These are phyloP conservation scores for Macaranga tanarius DNA, from an alignment of 441 rosid species.

Conservation along the genomic window DNA sequence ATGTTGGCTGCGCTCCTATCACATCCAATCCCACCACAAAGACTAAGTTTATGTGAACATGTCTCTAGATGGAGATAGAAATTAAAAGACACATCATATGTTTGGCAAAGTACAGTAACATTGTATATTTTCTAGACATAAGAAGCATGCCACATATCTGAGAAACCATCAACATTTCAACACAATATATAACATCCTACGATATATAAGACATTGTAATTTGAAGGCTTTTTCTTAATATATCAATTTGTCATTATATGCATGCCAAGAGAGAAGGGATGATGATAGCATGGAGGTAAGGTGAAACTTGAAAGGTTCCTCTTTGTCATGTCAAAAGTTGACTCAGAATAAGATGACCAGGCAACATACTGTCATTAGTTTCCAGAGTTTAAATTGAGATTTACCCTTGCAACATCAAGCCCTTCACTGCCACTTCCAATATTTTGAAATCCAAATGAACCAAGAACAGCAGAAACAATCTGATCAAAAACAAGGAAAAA, in stretches of 20 bases:
- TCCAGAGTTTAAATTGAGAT: conserved; percentile 24
- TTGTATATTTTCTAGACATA: too few species aligned
- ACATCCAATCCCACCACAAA: conserved; percentile 20
- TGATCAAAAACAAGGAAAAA: conserved; percentile 26
- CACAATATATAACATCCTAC: background rate
- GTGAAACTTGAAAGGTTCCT: too few species aligned
- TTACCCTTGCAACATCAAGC: conserved; percentile 45
- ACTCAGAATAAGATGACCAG: conserved; percentile 10
- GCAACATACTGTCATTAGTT: conserved; percentile 1
- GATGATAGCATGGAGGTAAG: too few species aligned
- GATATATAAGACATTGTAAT: background rate
- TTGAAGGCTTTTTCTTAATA: background rate
- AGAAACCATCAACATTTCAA: background rate
- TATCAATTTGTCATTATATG: background rate
- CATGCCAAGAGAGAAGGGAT: background rate
- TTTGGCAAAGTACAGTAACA: background rate
- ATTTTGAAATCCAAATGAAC: conserved; percentile 62
- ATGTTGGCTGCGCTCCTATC: conserved; percentile 42
- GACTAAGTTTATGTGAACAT: background rate
- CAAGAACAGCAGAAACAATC: conserved; percentile 77
- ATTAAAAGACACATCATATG: conserved; percentile 2
- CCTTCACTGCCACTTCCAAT: conserved; percentile 47
- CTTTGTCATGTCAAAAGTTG: background rate
- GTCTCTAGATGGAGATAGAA: conserved; percentile 1
- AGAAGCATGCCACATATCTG: background rate